Percentiles rank a stretch among this genome's conserved stretches.
Evolutionary conservation across 2,329 filamentous ascomycete species (phyloP).

Genomic region (Pseudomassariella vexata): DNA sequence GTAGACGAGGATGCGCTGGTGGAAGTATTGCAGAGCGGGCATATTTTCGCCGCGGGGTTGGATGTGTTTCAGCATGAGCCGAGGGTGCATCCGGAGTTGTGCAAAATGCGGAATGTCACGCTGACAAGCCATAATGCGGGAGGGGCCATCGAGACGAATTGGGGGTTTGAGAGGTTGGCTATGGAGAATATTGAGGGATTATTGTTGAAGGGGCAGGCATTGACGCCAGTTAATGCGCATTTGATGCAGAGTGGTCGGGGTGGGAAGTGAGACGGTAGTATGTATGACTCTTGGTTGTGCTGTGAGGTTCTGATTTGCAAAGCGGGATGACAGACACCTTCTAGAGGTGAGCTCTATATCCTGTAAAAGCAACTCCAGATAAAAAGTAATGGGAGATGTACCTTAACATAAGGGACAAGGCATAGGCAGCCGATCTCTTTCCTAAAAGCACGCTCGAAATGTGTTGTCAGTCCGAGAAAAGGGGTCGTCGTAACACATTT

Average conservation of each 20-base stretch:
- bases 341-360: too few species aligned
- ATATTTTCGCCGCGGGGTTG: constrained; percentile 37
- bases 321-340: neutral
- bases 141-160: constrained; percentile 45
- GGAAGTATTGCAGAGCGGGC: constrained; percentile 38
- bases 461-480: too few species aligned
- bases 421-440: too few species aligned
- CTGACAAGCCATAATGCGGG: constrained; percentile 50
- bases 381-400: too few species aligned
- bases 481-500: too few species aligned
- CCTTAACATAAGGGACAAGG: too few species aligned
- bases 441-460: too few species aligned
- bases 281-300: too few species aligned
- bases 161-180: constrained; percentile 47
- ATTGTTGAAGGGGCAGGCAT: constrained; percentile 33
- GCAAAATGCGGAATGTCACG: constrained; percentile 25
- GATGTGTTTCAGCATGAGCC: constrained; percentile 51
- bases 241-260: constrained; percentile 28
- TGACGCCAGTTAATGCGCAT: constrained; percentile 49
- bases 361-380: too few species aligned
- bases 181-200: constrained; percentile 48
- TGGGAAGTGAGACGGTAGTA: neutral
- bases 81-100: constrained; percentile 30
- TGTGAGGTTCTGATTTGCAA: too few species aligned
- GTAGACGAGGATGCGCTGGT: constrained; percentile 44